Evolutionary conservation across 306 rosid genomes (phyloP).

Genomic region (Rosa rugosa): DNA sequence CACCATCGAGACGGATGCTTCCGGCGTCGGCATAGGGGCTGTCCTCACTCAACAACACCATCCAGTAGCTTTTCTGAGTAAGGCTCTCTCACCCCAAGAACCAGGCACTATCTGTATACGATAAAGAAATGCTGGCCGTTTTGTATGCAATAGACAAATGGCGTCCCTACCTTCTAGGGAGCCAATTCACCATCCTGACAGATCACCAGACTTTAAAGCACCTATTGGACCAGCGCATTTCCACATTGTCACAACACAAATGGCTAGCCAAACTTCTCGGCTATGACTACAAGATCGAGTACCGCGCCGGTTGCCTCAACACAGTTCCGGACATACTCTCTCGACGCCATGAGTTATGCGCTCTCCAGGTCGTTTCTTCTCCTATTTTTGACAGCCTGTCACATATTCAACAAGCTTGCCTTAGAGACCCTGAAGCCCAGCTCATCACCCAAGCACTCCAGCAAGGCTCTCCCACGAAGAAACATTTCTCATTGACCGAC

Average conservation of each 20-base stretch:
- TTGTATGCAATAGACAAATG: neutral
- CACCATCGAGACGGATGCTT: neutral
- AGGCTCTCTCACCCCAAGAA: fast-evolving
- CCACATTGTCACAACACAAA: neutral
- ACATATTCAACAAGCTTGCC: neutral
- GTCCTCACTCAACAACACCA: neutral
- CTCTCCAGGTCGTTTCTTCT: too few relatives aligned
- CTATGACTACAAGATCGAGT: neutral
- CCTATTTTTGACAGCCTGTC: too few relatives aligned
- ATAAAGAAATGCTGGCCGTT: neutral
- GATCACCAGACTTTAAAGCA: neutral
- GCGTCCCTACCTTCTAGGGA: neutral
- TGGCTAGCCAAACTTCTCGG: neutral
- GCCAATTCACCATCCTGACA: neutral
- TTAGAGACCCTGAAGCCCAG: too few relatives aligned
- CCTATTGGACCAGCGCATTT: neutral
- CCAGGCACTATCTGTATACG: fast-evolving
- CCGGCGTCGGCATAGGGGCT: fast-evolving
- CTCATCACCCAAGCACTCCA: too few relatives aligned
- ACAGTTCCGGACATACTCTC: too few relatives aligned
- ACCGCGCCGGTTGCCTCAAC: neutral
- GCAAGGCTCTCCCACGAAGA: too few relatives aligned
- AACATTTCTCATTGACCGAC: too few relatives aligned
- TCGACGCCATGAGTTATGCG: too few relatives aligned
- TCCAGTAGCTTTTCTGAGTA: neutral